Percentiles rank a stretch among this genome's conserved stretches.
phyloP scores from a whole-genome alignment of 176 grass and related monocot species.

The Saccharum officinarum region DNA sequence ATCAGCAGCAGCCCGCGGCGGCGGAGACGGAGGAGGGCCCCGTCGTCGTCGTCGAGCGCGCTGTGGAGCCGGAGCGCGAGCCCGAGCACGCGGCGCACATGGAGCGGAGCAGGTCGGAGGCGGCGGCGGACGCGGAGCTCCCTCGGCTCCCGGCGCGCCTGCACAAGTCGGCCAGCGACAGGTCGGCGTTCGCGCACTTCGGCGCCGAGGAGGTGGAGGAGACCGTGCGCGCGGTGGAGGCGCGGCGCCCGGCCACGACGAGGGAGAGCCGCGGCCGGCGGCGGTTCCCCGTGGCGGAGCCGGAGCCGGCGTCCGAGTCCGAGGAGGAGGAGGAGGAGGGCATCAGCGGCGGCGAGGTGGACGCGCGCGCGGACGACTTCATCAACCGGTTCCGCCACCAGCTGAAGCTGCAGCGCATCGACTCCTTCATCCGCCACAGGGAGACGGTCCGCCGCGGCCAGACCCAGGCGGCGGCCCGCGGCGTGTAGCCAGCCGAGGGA shows the following conservation, averaged over 20 bases:
- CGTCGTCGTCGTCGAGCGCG: not conserved
- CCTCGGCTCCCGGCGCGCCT: conserved; percentile 48
- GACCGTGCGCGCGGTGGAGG: conserved; percentile 2
- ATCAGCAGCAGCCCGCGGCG: not conserved
- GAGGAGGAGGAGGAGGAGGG: not conserved
- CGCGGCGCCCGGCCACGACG: conserved; percentile 29
- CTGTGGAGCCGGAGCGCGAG: not conserved
- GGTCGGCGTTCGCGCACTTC: conserved; percentile 77
- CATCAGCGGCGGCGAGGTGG: conserved; percentile 42
- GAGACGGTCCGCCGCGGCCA: conserved; percentile 59
- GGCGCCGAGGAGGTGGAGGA: conserved; percentile 40
- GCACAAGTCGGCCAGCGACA: conserved; percentile 82
- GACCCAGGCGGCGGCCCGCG: not conserved
- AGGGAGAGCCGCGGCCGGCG: conserved; percentile 22
- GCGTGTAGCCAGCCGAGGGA: not conserved
- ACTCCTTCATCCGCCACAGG: conserved; percentile 74
- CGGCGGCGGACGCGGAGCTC: conserved; percentile 23
- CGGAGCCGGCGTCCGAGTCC: not conserved
- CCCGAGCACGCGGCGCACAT: conserved; percentile 35
- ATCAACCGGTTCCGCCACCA: conserved; percentile 83
- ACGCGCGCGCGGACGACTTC: conserved; percentile 85
- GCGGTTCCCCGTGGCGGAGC: not conserved
- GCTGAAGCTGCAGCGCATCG: conserved; percentile 87
- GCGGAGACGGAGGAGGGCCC: not conserved
- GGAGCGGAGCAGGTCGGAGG: conserved; percentile 63